Evolutionary conservation across 768 basidiomycete genomes (phyloP), one percentile per base, ranked within the genome.

Genomic region (Lactarius sanguifluus): DNA sequence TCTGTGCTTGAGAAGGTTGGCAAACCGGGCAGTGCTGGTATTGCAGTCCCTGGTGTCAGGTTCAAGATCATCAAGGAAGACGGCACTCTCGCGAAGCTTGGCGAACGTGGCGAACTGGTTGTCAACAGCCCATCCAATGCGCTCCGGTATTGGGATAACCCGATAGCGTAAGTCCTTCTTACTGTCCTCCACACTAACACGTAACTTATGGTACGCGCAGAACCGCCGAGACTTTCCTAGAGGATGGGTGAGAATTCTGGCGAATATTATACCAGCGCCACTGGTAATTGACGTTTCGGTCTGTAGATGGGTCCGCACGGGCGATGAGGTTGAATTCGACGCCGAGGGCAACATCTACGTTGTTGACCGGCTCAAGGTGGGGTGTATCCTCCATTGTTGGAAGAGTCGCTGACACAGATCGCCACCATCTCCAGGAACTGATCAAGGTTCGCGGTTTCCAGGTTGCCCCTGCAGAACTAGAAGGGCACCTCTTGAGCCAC

Each of bases 381-480:
- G 10, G 25, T n/a, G 25, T 18, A 30, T 32, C 25, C 12, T 8
- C 40, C 2, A 5, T 45, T 30, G 15, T 15, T 12, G 6, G 30
- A 50, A n/a, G 25, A 20, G 25, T 59, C 64, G 32, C 20, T 28
- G 43, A 34, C 69, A 72, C 77, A 76, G 34, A 64, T 40, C 41
- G 23, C 16, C 38, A 16, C 55, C 25, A 25, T 28, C 28, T 25
- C 41, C 62, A 86, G 85, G 87, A 89, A 74, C 79, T 89, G 41
- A 77, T 89, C 72, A 89, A 90, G 76, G 85, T 87, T 45, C 81
- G 77, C 71, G 89, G 89, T 5, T 88, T 86, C 74, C 89, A 91
- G 72, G 88, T 90, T 1, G 87, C 89, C 1, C 89, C 89, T 1
- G 88, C 89, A 2, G 87, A 89, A 69, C 77, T 90, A 8, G 88